Evolutionary conservation across 257 asterid species (phyloP).

Genomic region (Lithospermum erythrorhizon): DNA sequence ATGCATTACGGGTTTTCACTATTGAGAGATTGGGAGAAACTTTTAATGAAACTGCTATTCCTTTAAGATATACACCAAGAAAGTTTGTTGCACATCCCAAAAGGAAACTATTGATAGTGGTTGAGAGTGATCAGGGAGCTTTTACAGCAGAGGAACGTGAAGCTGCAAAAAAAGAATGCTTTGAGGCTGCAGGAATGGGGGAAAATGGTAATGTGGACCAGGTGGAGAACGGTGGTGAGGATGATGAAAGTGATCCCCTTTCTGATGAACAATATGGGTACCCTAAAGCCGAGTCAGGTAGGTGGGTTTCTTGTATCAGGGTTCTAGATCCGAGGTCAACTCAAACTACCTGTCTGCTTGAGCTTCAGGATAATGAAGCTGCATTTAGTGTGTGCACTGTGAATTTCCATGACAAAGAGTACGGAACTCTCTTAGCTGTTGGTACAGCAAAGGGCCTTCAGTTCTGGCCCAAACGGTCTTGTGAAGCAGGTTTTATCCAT

Average conservation of each 20-base stretch:
- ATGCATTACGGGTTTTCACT: slow-evolving; percentile 90
- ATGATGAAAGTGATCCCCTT: slow-evolving; percentile 79
- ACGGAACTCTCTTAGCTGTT: slow-evolving; percentile 89
- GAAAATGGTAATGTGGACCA: slow-evolving; percentile 69
- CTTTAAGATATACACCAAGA: slow-evolving; percentile 94
- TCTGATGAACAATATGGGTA: slow-evolving; percentile 97
- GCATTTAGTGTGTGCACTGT: slow-evolving; percentile 97
- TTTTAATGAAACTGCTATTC: slow-evolving; percentile 80
- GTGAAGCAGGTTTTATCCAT: slow-evolving; percentile 84
- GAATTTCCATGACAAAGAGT: slow-evolving; percentile 88
- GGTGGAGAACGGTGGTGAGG: slow-evolving; percentile 78
- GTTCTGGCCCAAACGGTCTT: slow-evolving; percentile 79
- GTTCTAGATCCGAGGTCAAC: slow-evolving; percentile 86
- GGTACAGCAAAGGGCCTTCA: slow-evolving; percentile 97
- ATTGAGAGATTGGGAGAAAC: slow-evolving; percentile 96
- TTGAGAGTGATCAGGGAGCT: slow-evolving; percentile 98
- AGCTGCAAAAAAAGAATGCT: slow-evolving; percentile 75
- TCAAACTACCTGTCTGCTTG: slow-evolving; percentile 80
- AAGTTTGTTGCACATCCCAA: slow-evolving; percentile 85
- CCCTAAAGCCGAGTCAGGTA: slow-evolving; percentile 87
- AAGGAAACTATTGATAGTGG: slow-evolving; percentile 64
- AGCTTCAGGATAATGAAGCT: slow-evolving; percentile 98
- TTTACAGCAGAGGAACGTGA: slow-evolving; percentile 96
- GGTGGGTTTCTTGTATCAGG: slow-evolving; percentile 97
- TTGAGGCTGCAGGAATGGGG: slow-evolving; percentile 64